Evolutionary conservation across 2,329 filamentous ascomycete genomes (phyloP).

Genomic region (Nemania abortiva): DNA sequence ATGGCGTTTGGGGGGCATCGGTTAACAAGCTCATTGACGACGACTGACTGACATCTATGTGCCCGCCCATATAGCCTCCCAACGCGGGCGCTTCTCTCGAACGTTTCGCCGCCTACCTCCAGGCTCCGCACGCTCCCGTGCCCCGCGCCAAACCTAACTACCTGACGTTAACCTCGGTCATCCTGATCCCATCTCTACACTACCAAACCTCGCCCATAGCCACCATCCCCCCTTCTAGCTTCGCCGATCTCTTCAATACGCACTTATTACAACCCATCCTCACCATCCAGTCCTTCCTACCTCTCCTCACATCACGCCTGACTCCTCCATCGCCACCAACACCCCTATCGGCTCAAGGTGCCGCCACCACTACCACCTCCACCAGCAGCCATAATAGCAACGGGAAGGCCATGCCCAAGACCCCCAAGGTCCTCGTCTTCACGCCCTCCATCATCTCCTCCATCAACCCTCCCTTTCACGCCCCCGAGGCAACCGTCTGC

Average conservation of each 20-base stretch:
- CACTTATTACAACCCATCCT: conserved; percentile 91
- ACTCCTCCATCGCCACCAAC: conserved; percentile 48
- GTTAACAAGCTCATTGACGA: no score
- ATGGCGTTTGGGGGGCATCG: no score
- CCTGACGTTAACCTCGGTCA: conserved; percentile 80
- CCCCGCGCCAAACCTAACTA: conserved; percentile 81
- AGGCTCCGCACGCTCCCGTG: conserved; percentile 80
- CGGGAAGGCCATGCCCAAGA: conserved; percentile 56
- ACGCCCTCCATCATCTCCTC: conserved; percentile 85
- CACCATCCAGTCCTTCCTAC: conserved; percentile 89
- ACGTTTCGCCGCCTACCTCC: conserved; percentile 77
- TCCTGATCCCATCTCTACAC: conserved; percentile 84
- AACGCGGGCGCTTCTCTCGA: conserved; percentile 76
- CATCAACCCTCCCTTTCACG: conserved; percentile 82
- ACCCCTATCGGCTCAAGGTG: conserved; percentile 55
- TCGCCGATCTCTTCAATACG: conserved; percentile 92
- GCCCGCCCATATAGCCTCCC: conserved; percentile 72
- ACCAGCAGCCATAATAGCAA: conserved; percentile 23
- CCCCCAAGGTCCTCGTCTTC: conserved; percentile 79
- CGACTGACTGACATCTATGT: no score
- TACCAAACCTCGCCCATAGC: conserved; percentile 88
- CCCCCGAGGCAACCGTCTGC: conserved; percentile 86
- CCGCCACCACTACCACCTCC: neutral
- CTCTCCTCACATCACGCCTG: conserved; percentile 75
- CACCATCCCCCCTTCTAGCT: conserved; percentile 83